These are phyloP conservation scores for Juglanconis juglandina DNA, from an alignment of 2,329 filamentous ascomycete species.

Conservation along the genomic window DNA sequence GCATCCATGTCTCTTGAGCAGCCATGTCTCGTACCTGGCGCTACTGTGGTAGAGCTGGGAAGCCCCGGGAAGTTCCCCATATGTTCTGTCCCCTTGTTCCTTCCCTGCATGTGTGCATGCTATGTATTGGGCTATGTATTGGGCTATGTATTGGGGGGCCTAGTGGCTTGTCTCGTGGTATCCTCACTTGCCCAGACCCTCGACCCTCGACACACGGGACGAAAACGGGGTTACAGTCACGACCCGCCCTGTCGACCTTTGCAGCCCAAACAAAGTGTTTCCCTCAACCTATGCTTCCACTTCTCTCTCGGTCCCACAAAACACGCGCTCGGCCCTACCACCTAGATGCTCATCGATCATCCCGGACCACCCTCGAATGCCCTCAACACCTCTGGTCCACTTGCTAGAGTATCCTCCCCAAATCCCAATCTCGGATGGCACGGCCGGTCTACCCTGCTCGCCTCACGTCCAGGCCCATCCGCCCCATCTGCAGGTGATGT, in stretches of 20 bases:
- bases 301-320: not conserved
- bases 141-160: no score
- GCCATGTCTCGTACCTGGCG: not conserved
- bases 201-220: not conserved
- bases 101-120: not conserved
- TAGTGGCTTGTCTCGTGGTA: not conserved
- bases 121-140: not conserved
- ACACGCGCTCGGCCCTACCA: slow-evolving; percentile 1
- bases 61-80: not conserved
- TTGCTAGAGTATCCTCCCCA: not conserved
- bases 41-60: not conserved
- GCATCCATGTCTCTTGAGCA: not conserved
- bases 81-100: not conserved
- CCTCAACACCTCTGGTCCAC: slow-evolving; percentile 1
- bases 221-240: not conserved
- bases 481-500: not conserved
- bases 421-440: not conserved
- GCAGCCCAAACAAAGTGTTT: not conserved
- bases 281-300: not conserved
- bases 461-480: not conserved
- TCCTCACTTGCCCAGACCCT: not conserved
- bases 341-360: not conserved
- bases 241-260: not conserved
- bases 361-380: not conserved
- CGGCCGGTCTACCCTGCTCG: not conserved